Base-by-base conservation (phyloP, 2,329 filamentous ascomycete genomes). In the Mollisiaceae sp. region DNA sequence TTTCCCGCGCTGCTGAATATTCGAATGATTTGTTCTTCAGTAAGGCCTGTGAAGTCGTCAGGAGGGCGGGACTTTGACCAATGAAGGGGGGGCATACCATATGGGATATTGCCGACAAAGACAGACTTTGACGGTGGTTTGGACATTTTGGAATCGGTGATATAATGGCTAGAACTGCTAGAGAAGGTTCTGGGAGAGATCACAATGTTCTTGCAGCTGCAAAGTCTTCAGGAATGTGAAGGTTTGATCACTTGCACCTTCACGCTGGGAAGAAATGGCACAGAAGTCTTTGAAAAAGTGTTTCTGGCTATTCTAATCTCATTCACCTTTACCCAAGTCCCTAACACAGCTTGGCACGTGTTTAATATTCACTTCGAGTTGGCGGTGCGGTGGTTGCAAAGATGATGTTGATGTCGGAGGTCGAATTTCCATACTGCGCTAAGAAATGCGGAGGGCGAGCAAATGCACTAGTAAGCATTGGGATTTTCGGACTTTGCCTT, bases 21-120 rank as follows among this genome's bases (percentile, higher is more conserved):
- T 73, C 97, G 92, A 76, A 90, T 91, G 74, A 99, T 97, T 77
- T 97, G 92, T 78, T 98, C 94, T 80, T 99, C 95, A 36, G 93
- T 97, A 70, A 97, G 89, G 69, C 94, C 94, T 97, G 18, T n/a
- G 65, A 61, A 11, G 27, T 32, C 58, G 59, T 71, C 47, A 72
- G 70, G 62, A 62, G 18, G 38, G 39, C 50, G n/a, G 1, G 6
- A 24, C 24, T 66, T 43, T 41, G 39, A 35, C 35, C 27, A 0
- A 18, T 15, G 12, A 15, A 45, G n/a, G 39, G n/a, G 20, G 58
- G 8, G 73, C 79, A 70, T 79, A 90, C 89, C 91, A 79, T 93
- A 94, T n/a, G 90, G 89, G 71, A 93, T 93, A 75, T 94, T 94
- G 70, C 91, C 92, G 65, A 94, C 91, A 77, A 95, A 95, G 67